Evolutionary conservation across 1,284 basidiomycete genomes (phyloP), one percentile per base, ranked within the genome.

Genomic region (Rhodotorula glutinis): DNA sequence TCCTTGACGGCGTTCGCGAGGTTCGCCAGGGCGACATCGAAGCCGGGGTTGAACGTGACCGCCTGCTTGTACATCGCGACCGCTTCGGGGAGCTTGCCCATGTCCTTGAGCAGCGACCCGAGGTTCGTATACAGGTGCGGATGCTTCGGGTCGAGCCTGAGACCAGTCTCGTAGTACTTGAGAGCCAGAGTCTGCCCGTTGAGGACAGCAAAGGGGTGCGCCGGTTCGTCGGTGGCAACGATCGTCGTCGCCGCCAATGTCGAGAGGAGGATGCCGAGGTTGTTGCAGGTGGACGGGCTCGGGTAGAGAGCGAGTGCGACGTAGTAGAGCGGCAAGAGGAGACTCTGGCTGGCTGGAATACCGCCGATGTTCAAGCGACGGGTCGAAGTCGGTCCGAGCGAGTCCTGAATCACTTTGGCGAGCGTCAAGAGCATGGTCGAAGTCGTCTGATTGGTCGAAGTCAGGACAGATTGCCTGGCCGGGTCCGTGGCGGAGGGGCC

Each of bases 101-200:
- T 80, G 69, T 87, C 86, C 74, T 86, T 87, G 60, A 85, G 76
- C 5, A 86, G 80, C 17, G 84, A 85, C 27, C 85, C 85, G 13
- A 57, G 85, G 70, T 87, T 87, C 11, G 85, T 85, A 69, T 86
- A 81, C 11, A 87, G 77, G 74, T 87, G 85, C 23, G 86, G 84
- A 68, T 87, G 84, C 8, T 79, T 78, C 13, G 82, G 79, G 65
- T 87, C 84, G n/a, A 84, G 76, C 67, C 80, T 78, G 51, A 87
- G 77, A 13, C 85, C 85, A 47, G 81, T 80, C 27, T 82, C 79
- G 74, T 87, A 87, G 75, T 83, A 87, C 41, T 81, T 75, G 59
- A 82, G 78, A 0, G 86, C 86, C n/a, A 87, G 79, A 19, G 60
- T 60, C 53, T 72, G 71, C 5, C 63, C 71, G 3, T 57, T 69